Base-by-base conservation (phyloP, 2,329 filamentous ascomycete genomes). In the Microsporum ferrugineum region DNA sequence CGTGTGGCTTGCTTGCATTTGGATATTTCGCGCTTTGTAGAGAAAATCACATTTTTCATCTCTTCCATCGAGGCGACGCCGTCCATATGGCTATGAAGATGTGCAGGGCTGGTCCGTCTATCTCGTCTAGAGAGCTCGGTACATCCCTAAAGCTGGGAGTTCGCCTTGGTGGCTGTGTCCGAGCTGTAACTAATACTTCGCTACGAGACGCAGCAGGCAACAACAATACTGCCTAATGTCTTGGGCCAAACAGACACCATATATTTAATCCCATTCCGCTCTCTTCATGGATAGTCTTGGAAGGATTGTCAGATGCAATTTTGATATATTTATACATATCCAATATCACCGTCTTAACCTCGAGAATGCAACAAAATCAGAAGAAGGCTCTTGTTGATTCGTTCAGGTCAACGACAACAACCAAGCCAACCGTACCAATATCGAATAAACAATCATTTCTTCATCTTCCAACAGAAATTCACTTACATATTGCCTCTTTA, bases 381-480 rank as follows among this genome's bases (percentile, higher is more conserved):
- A 53, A 33, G 29, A 33, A 33, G 27, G 27, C 17, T 34, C 27
- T 27, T 53, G 27, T 53, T 34, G 49, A n/a, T 17, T n/a, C 14
- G 10, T 10, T n/a, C 17, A n/a, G 27, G 14, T 53, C 29, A n/a
- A 7, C 33, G 27, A 5, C 49, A n/a, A 53, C 4, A 34, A 34
- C 8, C 27, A 17, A 53, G 14, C 12, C 49, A 33, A 31, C 49
- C 12, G 33, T 34, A 33, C 4, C 29, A 53, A 34, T 31, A 33
- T 12, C 49, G 33, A 34, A 29, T 33, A n/a, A 31, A 31, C 17
- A 33, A 31, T 53, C 62, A 23, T 68, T 86, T 38, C 75, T 79
- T 69, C 71, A 73, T 14, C 75, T 89, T 1, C 87, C 87, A 1
- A 77, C 83, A 0, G 87, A 89, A 67, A 77, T 89, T n/a, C 86